phyloP scores from a whole-genome alignment of 495 filamentous ascomycete genomes.

The Chaetomium tenue region DNA sequence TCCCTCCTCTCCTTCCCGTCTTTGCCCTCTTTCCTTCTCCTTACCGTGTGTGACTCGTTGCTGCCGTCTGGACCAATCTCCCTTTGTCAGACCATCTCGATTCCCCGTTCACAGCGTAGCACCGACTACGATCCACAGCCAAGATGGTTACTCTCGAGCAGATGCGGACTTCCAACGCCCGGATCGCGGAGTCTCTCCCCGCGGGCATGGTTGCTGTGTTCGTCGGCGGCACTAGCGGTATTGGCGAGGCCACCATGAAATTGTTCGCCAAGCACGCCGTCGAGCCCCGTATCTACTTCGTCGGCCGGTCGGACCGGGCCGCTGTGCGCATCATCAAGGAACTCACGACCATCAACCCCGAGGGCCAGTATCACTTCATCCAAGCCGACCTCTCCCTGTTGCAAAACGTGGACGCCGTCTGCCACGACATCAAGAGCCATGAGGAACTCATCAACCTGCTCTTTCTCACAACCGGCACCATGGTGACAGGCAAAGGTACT shows the following conservation, averaged over 20 bases:
- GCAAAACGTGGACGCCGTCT: slow-evolving; percentile 58
- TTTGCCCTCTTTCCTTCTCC: not conserved
- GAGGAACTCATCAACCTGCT: slow-evolving; percentile 61
- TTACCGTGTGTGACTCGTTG: too few species aligned
- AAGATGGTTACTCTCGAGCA: slow-evolving; percentile 42
- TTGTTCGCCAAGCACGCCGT: slow-evolving; percentile 53
- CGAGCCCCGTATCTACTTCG: slow-evolving; percentile 43
- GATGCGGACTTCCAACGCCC: slow-evolving; percentile 41
- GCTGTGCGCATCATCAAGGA: slow-evolving; percentile 47
- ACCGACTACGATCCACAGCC: not conserved
- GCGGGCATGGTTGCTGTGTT: slow-evolving; percentile 54
- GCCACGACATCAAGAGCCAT: slow-evolving; percentile 52
- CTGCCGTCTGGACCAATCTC: not conserved
- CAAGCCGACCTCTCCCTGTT: slow-evolving; percentile 57
- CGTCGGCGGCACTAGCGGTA: slow-evolving; percentile 64
- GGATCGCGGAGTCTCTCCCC: slow-evolving; percentile 41
- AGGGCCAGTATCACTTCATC: slow-evolving; percentile 55
- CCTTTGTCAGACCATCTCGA: not conserved
- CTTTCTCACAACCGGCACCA: slow-evolving; percentile 53
- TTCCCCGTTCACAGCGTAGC: not conserved
- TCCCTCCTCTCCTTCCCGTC: not conserved
- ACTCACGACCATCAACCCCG: slow-evolving; percentile 49
- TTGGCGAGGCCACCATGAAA: slow-evolving; percentile 59
- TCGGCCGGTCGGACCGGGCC: slow-evolving; percentile 47
- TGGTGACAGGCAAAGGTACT: slow-evolving; percentile 33